These are phyloP conservation scores for Aureobasidium leucospermi DNA, from an alignment of 2,329 filamentous ascomycete genomes.

Conservation along the genomic window DNA sequence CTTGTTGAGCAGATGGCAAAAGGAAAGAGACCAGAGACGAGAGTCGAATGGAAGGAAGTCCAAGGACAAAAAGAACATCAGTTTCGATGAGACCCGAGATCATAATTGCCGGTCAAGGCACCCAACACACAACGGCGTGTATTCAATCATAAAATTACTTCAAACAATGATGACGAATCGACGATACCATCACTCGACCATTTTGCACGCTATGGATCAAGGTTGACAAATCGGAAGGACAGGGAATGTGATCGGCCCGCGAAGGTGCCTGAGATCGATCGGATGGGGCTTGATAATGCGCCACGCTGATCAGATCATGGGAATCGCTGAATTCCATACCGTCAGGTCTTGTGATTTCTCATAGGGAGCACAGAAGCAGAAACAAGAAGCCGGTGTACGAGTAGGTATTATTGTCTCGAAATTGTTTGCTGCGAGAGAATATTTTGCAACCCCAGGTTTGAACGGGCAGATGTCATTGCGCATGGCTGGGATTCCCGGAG, in stretches of 20 bases:
- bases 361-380: too few species aligned
- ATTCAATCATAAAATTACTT: neutral
- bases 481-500: neutral
- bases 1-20: neutral
- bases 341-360: neutral
- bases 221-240: neutral
- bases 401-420: neutral
- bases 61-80: neutral
- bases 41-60: too few species aligned
- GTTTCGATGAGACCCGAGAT: neutral
- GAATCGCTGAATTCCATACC: neutral
- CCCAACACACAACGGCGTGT: neutral
- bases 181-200: slow-evolving; percentile 1
- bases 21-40: neutral
- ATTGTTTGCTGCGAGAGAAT: neutral
- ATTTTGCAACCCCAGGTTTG: neutral
- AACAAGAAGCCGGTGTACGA: too few species aligned
- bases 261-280: neutral
- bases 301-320: neutral
- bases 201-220: neutral
- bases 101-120: neutral
- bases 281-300: neutral
- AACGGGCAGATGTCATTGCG: neutral
- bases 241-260: neutral
- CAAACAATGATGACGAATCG: neutral